Evolutionary conservation across 2,329 filamentous ascomycete species (phyloP), one percentile per base, ranked within the genome.

Genomic region (Pseudogymnoascus sp.): DNA sequence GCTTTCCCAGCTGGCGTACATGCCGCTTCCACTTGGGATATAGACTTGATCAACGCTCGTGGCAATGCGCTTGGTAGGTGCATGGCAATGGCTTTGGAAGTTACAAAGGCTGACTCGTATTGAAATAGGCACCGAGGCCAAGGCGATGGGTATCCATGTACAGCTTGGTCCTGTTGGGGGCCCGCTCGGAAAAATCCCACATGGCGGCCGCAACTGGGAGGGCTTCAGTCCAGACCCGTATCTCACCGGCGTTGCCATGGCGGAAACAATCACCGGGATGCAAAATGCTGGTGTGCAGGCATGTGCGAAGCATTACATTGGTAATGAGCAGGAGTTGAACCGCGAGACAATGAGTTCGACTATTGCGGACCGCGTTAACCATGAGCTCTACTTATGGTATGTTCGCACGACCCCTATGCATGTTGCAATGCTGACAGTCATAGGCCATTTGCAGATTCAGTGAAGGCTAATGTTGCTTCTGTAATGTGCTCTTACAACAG

Each of bases 1-100:
- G 89, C 90, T 0, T 95, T 93, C 72, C 89, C 91, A 0, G 89
- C 91, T 0, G 90, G 89, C 1, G 84, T 96, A 62, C 90, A 89
- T 2, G 87, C 89, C 0, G 91, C 89, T 0, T 84, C 89, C 1
- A 95, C 90, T 0, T 96, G 90, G 89, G 91, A 92, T 72, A 82
- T 85, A 50, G 82, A 86, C 1, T 78, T 95, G 60, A 91, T 95
- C 76, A 84, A 87, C 62, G 77, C 85, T 68, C 83, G 90, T 12
- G 91, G 89, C 1, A 80, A 81, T 65, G 70, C 50, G 2, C 50
- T 56, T 21, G 50, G 50, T 56, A 56, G 28, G 28, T 56, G n/a
- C 16, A 21, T 10, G 3, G 34, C 14, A 38, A 44, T 42, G 6
- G 6, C 8, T 60, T 42, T 3, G 8, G 14, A n/a, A 18, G 8